Evolutionary conservation across 2,329 filamentous ascomycete genomes (phyloP), one percentile per base, ranked within the genome.

Genomic region (Fusarium cicatricum): DNA sequence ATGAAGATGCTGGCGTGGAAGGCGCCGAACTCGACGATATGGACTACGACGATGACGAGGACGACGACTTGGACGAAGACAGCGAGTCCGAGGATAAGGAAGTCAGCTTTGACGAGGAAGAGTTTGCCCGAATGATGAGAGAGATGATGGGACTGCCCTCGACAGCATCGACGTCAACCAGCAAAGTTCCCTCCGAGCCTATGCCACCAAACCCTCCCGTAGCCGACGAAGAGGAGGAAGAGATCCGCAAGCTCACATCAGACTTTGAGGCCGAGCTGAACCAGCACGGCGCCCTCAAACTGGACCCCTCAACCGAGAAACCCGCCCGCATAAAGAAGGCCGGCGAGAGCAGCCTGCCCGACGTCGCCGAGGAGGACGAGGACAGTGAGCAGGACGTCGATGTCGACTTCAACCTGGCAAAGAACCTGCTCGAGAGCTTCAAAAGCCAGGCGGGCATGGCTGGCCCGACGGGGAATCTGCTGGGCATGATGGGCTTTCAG

Each of bases 341-440:
- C 42, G 46, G 33, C 64, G 67, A 59, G 44, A 26, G 38, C 47
- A 46, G 33, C 38, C 7, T 48, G 21, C 57, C 68, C 3, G 68
- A 72, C 3, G 73, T 74, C 43, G 73, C 78, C 8, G 75, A 81
- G 23, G 77, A 85, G 33, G 80, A 82, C 3, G 80, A 83, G 9
- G 79, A 78, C 10, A 75, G 74, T 3, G 76, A 85, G 10, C 82
- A 84, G 0, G 86, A 89, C 47, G 83, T 95, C 5, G 82, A 92
- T 60, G 85, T 95, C 23, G 91, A 98, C 71, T 90, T 92, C 65
- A 94, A 95, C 58, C 80, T 99, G 19, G 92, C 91, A 15, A 92
- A 90, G 73, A 98, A 98, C 69, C 80, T 99, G 49, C 80, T 99
- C 2, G 92, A 97, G 73, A 94, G 91, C 67, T 93, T 99, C 75